Percentiles rank a stretch among this genome's conserved stretches.
These are phyloP conservation scores for Suzukiozyma palmioleophila DNA, from an alignment of 1,139 yeast species.

Conservation along the genomic window DNA sequence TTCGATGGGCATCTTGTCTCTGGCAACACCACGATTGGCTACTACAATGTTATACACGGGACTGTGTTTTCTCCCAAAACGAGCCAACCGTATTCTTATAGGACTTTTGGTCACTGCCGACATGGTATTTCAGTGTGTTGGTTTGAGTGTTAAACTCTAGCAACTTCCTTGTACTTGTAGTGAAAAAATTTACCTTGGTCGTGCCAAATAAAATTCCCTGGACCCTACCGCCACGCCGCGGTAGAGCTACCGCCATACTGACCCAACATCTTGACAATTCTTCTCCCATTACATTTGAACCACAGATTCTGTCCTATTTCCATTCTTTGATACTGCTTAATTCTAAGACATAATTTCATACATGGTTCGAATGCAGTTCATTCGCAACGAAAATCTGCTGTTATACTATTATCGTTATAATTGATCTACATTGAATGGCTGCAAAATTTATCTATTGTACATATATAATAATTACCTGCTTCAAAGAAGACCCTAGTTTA, in stretches of 20 bases:
- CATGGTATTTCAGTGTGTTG: neutral
- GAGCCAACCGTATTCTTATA: constrained; percentile 69
- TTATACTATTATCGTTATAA: no score
- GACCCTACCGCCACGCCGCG: neutral
- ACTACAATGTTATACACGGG: constrained; percentile 94
- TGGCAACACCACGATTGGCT: constrained; percentile 65
- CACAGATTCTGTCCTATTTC: no score
- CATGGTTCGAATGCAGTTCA: no score
- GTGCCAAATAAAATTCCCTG: neutral
- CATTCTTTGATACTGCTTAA: no score
- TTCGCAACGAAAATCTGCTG: no score
- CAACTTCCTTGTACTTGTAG: no score
- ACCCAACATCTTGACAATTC: no score
- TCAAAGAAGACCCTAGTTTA: no score
- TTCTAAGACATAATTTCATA: no score
- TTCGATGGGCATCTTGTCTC: constrained; percentile 86
- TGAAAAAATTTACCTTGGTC: neutral
- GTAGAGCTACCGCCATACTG: neutral
- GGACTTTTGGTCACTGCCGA: constrained; percentile 14
- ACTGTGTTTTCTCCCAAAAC: constrained; percentile 85
- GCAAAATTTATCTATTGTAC: constrained; percentile 1
- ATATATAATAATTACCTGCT: constrained; percentile 1
- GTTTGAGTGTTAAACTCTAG: no score
- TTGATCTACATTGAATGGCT: neutral
- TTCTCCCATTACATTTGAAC: no score